Percentiles rank a stretch among this genome's conserved stretches.
These are phyloP conservation scores for Coffea humblotiana DNA, from an alignment of 305 asterid species.

Conservation along the genomic window DNA sequence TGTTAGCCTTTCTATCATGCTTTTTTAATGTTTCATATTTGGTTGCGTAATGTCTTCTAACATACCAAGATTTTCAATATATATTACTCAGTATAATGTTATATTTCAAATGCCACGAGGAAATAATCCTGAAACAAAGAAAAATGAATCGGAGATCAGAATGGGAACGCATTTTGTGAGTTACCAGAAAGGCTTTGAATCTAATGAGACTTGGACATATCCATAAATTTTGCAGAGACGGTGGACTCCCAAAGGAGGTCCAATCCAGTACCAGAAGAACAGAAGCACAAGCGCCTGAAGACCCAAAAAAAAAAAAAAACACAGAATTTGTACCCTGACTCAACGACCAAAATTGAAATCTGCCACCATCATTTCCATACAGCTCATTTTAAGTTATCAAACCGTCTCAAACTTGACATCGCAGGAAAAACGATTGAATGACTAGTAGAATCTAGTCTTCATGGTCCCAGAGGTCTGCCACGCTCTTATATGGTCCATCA, in stretches of 20 bases:
- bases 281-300: background rate
- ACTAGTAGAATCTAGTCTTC: constrained; percentile 34
- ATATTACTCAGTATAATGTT: too few species aligned
- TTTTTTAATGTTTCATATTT: background rate
- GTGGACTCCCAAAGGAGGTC: too few species aligned
- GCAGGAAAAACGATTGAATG: background rate
- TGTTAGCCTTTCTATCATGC: background rate
- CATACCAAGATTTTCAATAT: too few species aligned
- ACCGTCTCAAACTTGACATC: background rate
- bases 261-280: background rate
- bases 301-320: background rate
- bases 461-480: constrained; percentile 65
- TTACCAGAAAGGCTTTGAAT: background rate
- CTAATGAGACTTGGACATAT: background rate
- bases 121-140: too few species aligned
- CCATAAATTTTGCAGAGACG: background rate
- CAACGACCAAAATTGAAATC: background rate
- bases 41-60: too few species aligned
- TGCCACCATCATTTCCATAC: background rate
- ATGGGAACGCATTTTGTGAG: background rate
- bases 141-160: background rate
- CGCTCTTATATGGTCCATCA: constrained; percentile 52
- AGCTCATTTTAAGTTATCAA: background rate
- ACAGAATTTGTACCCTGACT: background rate
- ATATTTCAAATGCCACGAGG: too few species aligned